Base-by-base conservation (phyloP, 2,329 filamentous ascomycete genomes). In the Drechslerella dactyloides region DNA sequence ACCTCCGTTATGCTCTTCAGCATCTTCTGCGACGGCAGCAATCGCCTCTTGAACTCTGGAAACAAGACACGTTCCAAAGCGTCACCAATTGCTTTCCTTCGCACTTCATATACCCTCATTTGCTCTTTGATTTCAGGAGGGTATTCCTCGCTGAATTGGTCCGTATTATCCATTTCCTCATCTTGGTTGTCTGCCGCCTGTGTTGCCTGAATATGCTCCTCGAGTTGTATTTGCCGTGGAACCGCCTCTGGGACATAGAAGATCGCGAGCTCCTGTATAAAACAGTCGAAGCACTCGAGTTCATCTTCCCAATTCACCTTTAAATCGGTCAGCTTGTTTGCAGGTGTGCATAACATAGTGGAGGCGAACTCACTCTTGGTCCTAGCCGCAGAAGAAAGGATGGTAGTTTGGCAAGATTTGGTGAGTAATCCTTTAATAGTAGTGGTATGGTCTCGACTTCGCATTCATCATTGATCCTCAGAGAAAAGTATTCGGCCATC, bases 241-340 rank as follows among this genome's bases (percentile, higher is more conserved):
- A 97, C 79, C 77, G 89, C 85, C 78, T 97, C 94, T 0, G 94
- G 94, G 0, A 91, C 90, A 78, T 97, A 97, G 77, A 96, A 97
- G 0, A 86, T 86, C 0, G 94, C 93, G 11, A 99, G 82, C 80
- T 99, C 93, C 23, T 84, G 84, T n/a, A 97, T 78, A 72, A 99
- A 93, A 0, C 87, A 87, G 8, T 89, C 86, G 75, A 99, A 97
- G 77, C 94, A 99, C 19, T 82, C 83, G 77, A 91, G 90, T 80
- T 99, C 94, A 6, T 89, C 86, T 0, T 81, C 84, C 94, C 96
- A 99, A 76, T 93, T 84, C 51, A 99, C 90, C 75, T 90, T 61
- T 19, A 15, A n/a, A 30, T 13, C 15, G 35, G 24, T 62, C 61
- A 66, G 62, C 27, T n/a, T 35, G 11, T 19, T 35, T 50, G 55